A percentile compares a stretch with the other conserved stretches of the same genome.
Conservation (phyloP, 345 rosid species). For the Ceriops tagal region DNA sequence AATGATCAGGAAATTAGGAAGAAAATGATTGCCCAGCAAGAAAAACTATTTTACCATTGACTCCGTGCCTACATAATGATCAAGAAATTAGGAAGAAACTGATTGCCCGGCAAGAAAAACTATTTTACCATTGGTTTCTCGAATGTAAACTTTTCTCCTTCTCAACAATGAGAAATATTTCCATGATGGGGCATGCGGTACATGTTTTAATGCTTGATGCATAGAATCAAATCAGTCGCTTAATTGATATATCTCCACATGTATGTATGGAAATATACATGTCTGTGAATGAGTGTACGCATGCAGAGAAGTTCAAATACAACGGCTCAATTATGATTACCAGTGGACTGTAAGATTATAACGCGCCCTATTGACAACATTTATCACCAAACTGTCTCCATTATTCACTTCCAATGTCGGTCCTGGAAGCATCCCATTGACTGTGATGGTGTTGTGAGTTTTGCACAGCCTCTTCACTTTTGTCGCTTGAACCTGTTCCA, state of each 20-base stretch:
- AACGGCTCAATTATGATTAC: conserved; percentile 29
- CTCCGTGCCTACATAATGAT: conserved; percentile 63
- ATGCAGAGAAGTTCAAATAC: no score
- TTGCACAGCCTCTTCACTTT: conserved; percentile 93
- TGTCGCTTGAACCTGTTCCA: conserved; percentile 65
- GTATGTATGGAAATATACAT: no score
- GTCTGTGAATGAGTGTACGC: no score
- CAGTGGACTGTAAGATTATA: conserved; percentile 87
- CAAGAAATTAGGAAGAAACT: background rate
- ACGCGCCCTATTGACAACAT: conserved; percentile 58
- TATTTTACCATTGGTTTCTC: no score
- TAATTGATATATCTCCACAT: no score
- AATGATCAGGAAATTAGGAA: background rate
- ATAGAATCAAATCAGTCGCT: no score
- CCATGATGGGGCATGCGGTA: no score
- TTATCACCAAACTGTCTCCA: conserved; percentile 70
- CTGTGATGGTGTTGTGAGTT: conserved; percentile 69
- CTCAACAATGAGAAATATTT: no score
- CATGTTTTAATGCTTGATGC: no score
- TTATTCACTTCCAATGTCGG: conserved; percentile 71
- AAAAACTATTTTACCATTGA: conserved; percentile 8
- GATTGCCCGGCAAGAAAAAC: background rate
- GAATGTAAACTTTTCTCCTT: no score
- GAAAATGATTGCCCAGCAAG: background rate
- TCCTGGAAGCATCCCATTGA: conserved; percentile 92